These are phyloP conservation scores for Ogataea trehalophila DNA, from an alignment of 805 yeast genomes.

Conservation along the genomic window DNA sequence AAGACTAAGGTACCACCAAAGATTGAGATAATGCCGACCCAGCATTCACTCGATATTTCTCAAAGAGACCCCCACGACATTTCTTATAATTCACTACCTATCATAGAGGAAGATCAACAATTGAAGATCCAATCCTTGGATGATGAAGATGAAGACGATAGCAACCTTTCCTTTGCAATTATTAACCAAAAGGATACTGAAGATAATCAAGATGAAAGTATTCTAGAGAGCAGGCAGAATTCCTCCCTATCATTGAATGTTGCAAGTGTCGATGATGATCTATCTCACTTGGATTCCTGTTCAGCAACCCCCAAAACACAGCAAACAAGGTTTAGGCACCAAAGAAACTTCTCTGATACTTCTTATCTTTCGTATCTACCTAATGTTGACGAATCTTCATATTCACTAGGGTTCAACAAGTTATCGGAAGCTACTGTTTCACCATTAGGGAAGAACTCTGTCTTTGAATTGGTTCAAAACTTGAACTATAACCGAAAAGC, in stretches of 20 bases:
- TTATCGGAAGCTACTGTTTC: constrained; percentile 37
- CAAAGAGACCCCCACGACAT: neutral
- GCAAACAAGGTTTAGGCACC: constrained; percentile 10
- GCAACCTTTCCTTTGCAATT: neutral
- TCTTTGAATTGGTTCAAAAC: constrained; percentile 68
- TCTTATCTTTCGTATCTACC: constrained; percentile 23
- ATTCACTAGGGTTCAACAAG: constrained; percentile 36
- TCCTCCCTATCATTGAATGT: constrained; percentile 8
- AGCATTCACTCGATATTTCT: neutral
- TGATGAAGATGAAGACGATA: neutral
- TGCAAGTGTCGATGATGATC: constrained; percentile 15
- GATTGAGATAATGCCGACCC: neutral
- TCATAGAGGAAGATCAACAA: constrained; percentile 8
- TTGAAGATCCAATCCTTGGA: constrained; percentile 1
- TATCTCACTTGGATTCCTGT: constrained; percentile 3
- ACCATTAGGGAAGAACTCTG: constrained; percentile 69
- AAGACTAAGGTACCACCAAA: neutral
- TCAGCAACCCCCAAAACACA: constrained; percentile 3
- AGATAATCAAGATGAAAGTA: neutral
- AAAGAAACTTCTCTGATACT: constrained; percentile 21
- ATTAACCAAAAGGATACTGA: neutral
- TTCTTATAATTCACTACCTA: constrained; percentile 2
- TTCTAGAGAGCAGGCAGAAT: constrained; percentile 3
- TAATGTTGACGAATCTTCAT: constrained; percentile 33
- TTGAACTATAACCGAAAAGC: constrained; percentile 37